phyloP scores from a whole-genome alignment of 169 alveolate species.

The Eimeria sp. region DNA sequence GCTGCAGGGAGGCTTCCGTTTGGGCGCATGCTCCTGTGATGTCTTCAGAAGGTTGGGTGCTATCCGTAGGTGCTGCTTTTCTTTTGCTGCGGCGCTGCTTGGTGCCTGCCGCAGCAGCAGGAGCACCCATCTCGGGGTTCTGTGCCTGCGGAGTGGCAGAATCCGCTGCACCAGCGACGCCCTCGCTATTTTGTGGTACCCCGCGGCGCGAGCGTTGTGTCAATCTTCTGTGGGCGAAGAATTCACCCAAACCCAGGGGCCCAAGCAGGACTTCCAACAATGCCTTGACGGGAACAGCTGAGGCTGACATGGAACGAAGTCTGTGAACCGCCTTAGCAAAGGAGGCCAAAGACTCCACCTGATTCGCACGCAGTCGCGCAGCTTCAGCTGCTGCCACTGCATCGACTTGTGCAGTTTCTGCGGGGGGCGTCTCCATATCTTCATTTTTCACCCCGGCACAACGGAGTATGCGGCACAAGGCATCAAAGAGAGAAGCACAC shows the following conservation, averaged over 20 bases:
- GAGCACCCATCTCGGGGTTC: not conserved
- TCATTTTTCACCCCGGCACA: slow-evolving; percentile 8
- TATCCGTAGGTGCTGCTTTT: not conserved
- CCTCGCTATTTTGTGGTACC: not conserved
- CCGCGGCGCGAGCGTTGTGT: slow-evolving; percentile 29
- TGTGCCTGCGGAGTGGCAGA: not conserved
- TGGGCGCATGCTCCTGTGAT: not conserved
- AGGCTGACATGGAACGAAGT: slow-evolving; percentile 4
- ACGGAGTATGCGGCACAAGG: slow-evolving; percentile 43
- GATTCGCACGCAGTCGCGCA: slow-evolving; percentile 52
- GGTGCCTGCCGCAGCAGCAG: not conserved
- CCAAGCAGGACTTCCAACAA: slow-evolving; percentile 38
- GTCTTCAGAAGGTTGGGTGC: not conserved
- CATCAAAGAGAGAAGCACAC: slow-evolving; percentile 36
- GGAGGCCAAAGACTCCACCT: slow-evolving; percentile 38
- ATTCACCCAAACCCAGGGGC: slow-evolving; percentile 33
- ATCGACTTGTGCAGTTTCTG: not conserved
- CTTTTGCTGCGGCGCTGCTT: slow-evolving; percentile 19
- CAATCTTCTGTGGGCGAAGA: slow-evolving; percentile 22
- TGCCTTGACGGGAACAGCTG: slow-evolving; percentile 42
- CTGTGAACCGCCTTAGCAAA: slow-evolving; percentile 2
- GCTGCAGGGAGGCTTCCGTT: slow-evolving; percentile 11
- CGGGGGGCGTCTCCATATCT: not conserved
- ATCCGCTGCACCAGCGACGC: not conserved
- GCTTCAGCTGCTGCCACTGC: slow-evolving; percentile 44